Evolutionary conservation across 208 protist genomes (phyloP).

Genomic region (Chromosphaera perkinsii): DNA sequence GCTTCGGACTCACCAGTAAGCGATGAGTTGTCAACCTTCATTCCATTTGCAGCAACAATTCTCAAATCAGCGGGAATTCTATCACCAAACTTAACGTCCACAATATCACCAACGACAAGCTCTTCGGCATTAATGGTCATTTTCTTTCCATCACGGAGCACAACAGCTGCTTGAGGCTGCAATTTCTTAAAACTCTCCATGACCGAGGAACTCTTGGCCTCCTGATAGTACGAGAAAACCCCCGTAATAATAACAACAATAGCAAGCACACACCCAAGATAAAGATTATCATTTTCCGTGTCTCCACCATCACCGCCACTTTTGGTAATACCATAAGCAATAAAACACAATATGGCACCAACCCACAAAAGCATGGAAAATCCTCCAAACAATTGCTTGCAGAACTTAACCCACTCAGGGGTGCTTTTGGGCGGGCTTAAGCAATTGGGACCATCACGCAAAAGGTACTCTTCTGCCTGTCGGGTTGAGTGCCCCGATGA

Average conservation of each 20-base stretch:
- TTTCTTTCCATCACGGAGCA: conserved; percentile 40
- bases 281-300: conserved; percentile 39
- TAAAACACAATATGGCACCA: conserved; percentile 48
- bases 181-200: conserved; percentile 55
- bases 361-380: conserved; percentile 52
- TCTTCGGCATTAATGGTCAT: conserved; percentile 12
- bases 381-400: conserved; percentile 46
- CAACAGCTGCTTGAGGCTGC: conserved; percentile 14
- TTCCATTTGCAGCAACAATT: conserved; percentile 39
- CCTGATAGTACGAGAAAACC: conserved; percentile 61
- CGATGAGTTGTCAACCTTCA: conserved; percentile 65
- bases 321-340: conserved; percentile 41
- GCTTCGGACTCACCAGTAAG: conserved; percentile 67
- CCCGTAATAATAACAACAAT: conserved; percentile 62
- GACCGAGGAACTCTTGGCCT: conserved; percentile 44
- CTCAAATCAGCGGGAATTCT: conserved; percentile 58
- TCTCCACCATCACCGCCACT: background rate
- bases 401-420: conserved; percentile 57
- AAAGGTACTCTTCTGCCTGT: conserved; percentile 25
- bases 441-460: conserved; percentile 47
- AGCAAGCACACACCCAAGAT: conserved; percentile 46
- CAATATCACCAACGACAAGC: conserved; percentile 63
- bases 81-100: conserved; percentile 60
- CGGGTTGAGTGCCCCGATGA: conserved; percentile 19
- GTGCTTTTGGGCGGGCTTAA: conserved; percentile 55